phyloP scores from a whole-genome alignment of 306 rosid genomes.

The Psophocarpus tetragonolobus region DNA sequence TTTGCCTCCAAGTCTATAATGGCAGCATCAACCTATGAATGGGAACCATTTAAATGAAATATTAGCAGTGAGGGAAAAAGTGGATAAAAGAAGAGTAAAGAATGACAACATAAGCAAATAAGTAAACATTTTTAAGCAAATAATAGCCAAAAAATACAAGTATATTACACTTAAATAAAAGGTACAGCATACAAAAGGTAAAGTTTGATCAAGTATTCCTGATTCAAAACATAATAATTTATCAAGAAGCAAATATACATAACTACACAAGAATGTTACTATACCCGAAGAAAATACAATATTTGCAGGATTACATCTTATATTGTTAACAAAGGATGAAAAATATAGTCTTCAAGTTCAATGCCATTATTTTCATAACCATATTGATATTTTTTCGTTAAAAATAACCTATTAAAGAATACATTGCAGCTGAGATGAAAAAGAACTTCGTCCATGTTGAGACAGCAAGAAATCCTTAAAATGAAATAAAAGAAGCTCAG shows the following conservation, averaged over 20 bases:
- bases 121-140: conserved; percentile 4
- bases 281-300: not conserved
- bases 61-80: conserved; percentile 6
- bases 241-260: conserved; percentile 7
- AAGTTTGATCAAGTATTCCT: not conserved
- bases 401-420: not conserved
- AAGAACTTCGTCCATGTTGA: not conserved
- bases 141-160: conserved; percentile 12
- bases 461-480: not conserved
- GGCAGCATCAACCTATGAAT: conserved; percentile 70
- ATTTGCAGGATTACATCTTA: not conserved
- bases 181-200: conserved; percentile 9
- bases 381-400: not conserved
- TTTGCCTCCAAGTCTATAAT: conserved; percentile 73
- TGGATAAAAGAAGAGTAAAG: conserved; percentile 1
- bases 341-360: not conserved
- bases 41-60: conserved; percentile 15
- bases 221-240: conserved; percentile 23
- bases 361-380: not conserved
- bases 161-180: conserved; percentile 1
- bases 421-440: conserved; percentile 20
- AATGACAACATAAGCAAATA: not conserved
- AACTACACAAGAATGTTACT: not conserved
- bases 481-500: conserved; percentile 2
- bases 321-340: not conserved